Conservation (phyloP, 2,329 filamentous ascomycete species). For the Gliomastix tumulicola region DNA sequence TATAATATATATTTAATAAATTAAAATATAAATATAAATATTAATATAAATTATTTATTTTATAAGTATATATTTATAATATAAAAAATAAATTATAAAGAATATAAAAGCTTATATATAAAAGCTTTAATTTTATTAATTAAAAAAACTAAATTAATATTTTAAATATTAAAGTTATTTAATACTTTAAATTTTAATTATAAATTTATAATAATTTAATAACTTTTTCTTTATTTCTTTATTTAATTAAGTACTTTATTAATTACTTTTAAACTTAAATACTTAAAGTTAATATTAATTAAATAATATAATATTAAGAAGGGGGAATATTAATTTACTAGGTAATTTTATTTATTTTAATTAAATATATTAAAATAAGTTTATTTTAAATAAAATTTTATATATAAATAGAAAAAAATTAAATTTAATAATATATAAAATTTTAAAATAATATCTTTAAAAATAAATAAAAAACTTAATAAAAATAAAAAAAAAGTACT, state of each 20-base stretch:
- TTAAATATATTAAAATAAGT: no score
- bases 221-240: not conserved
- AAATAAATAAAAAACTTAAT: no score
- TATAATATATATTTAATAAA: not conserved
- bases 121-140: not conserved
- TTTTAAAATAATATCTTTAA: no score
- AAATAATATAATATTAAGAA: no score
- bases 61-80: not conserved
- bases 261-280: not conserved
- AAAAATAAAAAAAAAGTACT: no score
- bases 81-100: not conserved
- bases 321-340: no score
- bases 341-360: no score
- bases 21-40: not conserved
- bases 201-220: not conserved
- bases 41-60: not conserved
- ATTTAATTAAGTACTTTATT: not conserved
- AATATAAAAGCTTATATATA: not conserved
- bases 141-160: no score
- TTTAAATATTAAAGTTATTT: not conserved
- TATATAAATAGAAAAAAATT: no score
- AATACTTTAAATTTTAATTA: not conserved
- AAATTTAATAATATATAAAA: no score
- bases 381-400: no score
- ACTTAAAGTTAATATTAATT: no score